These are phyloP conservation scores for Glycine tomentella DNA, from an alignment of 306 rosid genomes.

Conservation along the genomic window DNA sequence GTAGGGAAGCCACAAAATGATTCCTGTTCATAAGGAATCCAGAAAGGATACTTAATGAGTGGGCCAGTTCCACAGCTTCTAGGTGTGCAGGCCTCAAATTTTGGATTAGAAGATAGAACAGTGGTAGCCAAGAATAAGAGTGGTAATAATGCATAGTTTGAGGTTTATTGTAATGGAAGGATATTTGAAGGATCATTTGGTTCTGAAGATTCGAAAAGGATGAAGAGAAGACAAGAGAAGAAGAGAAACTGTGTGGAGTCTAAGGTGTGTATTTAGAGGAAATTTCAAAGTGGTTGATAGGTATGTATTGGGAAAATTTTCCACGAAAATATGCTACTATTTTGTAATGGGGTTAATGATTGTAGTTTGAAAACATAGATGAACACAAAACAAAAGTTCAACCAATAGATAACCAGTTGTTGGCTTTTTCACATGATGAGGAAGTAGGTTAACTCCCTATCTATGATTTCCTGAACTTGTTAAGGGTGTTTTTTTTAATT, in stretches of 20 bases:
- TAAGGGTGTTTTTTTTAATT: conserved; percentile 17
- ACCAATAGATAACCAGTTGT: conserved; percentile 45
- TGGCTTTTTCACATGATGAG: conserved; percentile 13
- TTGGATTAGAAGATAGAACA: conserved; percentile 45
- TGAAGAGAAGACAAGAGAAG: conserved; percentile 47
- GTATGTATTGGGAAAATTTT: conserved; percentile 27
- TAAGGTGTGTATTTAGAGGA: conserved; percentile 21
- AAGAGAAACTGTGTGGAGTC: conserved; percentile 14
- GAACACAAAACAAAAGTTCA: conserved; percentile 41
- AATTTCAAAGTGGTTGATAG: conserved; percentile 45
- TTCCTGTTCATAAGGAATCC: conserved; percentile 58
- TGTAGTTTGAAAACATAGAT: conserved; percentile 50
- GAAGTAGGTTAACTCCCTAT: conserved; percentile 45
- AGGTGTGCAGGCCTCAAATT: conserved; percentile 63
- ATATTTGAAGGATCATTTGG: conserved; percentile 51
- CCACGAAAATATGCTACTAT: no score
- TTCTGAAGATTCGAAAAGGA: conserved; percentile 32
- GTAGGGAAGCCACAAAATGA: no score
- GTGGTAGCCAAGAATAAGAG: conserved; percentile 36
- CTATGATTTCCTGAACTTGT: conserved; percentile 26
- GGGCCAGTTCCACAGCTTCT: conserved; percentile 66
- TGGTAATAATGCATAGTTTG: conserved; percentile 25
- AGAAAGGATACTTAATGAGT: conserved; percentile 66
- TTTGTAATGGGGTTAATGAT: conserved; percentile 36
- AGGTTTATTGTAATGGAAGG: conserved; percentile 42